Evolutionary conservation across 2,329 filamentous ascomycete genomes (phyloP), one percentile per base, ranked within the genome.

Genomic region (Aspergillus brunneoviolaceus): DNA sequence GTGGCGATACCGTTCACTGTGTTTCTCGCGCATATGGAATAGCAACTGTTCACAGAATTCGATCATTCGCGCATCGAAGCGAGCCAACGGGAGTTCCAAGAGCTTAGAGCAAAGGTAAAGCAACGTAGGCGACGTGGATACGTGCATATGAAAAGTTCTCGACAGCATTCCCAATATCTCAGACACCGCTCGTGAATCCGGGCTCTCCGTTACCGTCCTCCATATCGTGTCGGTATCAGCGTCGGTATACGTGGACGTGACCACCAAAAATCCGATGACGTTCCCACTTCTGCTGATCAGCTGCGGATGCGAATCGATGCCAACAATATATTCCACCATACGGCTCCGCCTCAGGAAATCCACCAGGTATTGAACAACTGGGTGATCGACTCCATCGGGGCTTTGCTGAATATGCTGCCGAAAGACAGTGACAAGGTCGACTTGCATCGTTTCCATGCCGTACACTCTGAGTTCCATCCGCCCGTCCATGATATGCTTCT

Each of bases 401-500:
- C 77, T 66, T 60, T 71, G 57, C 49, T 83, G 82, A n/a, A 81
- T 81, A 64, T 84, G 80, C 9, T 79, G 80, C 59, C 82, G 84
- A 82, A 87, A 95, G 25, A 91, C 80, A 0, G 74, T 71, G 9
- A 96, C 84, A 39, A 97, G 81, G 31, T 91, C 87, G 9, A 70
- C 72, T 65, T 90, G 89, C 84, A 97, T 89, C 21, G 80, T 81
- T n/a, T 86, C 84, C 53, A 94, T 87, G 21, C 91, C 92, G 72
- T 86, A 84, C 12, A 96, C 90, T 42, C 94, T 88, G 42, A 97
- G 81, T 70, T 96, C 91, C 92, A 98, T 96, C 69, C 94, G 91
- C 39, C 90, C 89, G 59, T 91, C 94, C 69, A 85, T 87, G 55
- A 97, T 88, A 65, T 94, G 87, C 65, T 86, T 89, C 67, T 86